Evolutionary conservation across 164 flowering plant species (phyloP).

Genomic region (Amborella trichopoda): DNA sequence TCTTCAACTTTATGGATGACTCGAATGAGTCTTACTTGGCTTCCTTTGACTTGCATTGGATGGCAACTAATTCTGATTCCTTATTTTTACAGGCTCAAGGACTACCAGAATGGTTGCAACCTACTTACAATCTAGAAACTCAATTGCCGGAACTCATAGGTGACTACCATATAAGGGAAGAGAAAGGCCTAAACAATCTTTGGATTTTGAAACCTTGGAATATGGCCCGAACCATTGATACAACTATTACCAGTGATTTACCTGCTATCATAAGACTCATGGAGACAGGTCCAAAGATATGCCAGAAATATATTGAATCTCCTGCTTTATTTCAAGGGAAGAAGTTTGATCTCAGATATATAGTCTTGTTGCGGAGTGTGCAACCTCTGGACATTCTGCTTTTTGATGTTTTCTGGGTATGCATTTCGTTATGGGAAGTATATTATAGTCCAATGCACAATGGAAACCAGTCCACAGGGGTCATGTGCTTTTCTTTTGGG

Average conservation of each 20-base stretch:
- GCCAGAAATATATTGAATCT: slow-evolving; percentile 95
- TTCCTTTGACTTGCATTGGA: background rate
- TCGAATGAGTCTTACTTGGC: background rate
- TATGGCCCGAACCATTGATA: slow-evolving; percentile 99
- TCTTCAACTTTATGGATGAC: background rate
- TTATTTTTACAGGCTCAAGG: slow-evolving; percentile 59
- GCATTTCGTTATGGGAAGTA: too few relatives aligned
- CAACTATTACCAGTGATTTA: slow-evolving; percentile 71
- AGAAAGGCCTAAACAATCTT: slow-evolving; percentile 64
- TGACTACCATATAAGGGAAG: slow-evolving; percentile 57
- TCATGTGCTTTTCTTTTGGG: too few relatives aligned
- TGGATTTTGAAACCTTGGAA: slow-evolving; percentile 99
- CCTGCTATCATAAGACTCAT: slow-evolving; percentile 90
- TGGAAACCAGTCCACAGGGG: too few relatives aligned
- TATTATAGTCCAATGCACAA: too few relatives aligned
- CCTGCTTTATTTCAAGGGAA: slow-evolving; percentile 79
- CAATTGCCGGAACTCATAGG: slow-evolving; percentile 78
- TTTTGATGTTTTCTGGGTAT: slow-evolving; percentile 90
- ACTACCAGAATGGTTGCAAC: slow-evolving; percentile 83
- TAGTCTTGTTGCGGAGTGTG: slow-evolving; percentile 81
- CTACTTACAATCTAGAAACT: slow-evolving; percentile 87
- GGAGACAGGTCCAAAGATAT: slow-evolving; percentile 99
- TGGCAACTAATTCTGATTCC: background rate
- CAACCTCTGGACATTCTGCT: slow-evolving; percentile 79
- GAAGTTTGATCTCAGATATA: slow-evolving; percentile 94